Evolutionary conservation across 2,329 filamentous ascomycete genomes (phyloP).

Genomic region (Exophiala sideris): DNA sequence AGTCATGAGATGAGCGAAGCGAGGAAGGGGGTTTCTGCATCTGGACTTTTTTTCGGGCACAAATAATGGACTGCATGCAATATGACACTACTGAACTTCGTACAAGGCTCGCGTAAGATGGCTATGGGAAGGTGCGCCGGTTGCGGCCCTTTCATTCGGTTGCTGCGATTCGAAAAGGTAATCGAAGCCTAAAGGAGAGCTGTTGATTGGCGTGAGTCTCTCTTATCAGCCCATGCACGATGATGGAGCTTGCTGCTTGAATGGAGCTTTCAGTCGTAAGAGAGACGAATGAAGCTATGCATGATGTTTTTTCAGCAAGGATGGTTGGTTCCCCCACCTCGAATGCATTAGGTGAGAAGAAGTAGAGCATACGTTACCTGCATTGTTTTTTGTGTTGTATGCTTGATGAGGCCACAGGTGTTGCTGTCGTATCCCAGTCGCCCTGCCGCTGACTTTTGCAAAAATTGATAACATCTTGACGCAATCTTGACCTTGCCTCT

Average conservation of each 20-base stretch:
- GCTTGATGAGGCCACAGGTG: no score
- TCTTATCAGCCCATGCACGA: conserved; percentile 25
- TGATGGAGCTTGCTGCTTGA: conserved; percentile 14
- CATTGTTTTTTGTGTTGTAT: no score
- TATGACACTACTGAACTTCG: no score
- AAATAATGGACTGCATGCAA: no score
- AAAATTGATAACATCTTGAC: no score
- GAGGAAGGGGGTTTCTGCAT: no score
- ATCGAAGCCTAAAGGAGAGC: conserved; percentile 16
- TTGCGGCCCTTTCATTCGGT: conserved; percentile 11
- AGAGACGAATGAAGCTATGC: conserved; percentile 8
- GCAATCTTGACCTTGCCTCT: no score
- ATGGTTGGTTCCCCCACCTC: conserved; percentile 3
- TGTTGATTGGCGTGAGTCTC: conserved; percentile 14
- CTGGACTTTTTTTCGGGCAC: no score
- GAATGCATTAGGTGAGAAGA: background rate
- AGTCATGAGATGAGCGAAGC: no score
- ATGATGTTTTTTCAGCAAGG: conserved; percentile 5
- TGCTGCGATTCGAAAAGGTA: conserved; percentile 23
- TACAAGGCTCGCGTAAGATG: background rate
- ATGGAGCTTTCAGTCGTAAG: conserved; percentile 8
- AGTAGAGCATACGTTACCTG: no score
- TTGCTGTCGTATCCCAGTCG: no score
- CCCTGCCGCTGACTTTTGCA: no score
- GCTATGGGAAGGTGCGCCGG: conserved; percentile 6